Evolutionary conservation across 257 asterid species (phyloP).

Genomic region (Craterostigma plantagineum): DNA sequence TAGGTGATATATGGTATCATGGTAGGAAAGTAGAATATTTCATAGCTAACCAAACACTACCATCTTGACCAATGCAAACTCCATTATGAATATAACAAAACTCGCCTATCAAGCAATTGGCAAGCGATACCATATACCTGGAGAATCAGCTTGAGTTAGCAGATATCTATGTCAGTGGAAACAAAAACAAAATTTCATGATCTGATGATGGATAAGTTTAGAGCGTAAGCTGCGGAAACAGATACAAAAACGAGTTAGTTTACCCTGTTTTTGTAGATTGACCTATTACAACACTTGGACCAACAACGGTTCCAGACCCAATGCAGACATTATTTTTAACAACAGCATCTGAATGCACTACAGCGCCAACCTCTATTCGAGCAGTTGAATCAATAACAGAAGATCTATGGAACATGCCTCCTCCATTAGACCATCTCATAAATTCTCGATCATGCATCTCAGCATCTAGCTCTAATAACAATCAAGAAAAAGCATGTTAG

Average conservation of each 20-base stretch:
- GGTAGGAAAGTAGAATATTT: not conserved
- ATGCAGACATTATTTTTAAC: slow-evolving; percentile 46
- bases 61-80: slow-evolving; percentile 92
- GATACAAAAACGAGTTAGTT: slow-evolving; percentile 4
- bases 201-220: too few species aligned
- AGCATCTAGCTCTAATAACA: slow-evolving; percentile 27
- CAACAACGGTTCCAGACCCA: slow-evolving; percentile 67
- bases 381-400: slow-evolving; percentile 66
- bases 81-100: slow-evolving; percentile 65
- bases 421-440: slow-evolving; percentile 57
- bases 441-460: slow-evolving; percentile 24
- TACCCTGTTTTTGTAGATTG: slow-evolving; percentile 82
- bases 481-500: slow-evolving; percentile 6
- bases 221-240: too few species aligned
- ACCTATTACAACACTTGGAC: slow-evolving; percentile 56
- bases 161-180: not conserved
- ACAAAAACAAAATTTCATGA: not conserved
- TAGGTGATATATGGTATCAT: not conserved
- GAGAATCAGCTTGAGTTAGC: slow-evolving; percentile 8
- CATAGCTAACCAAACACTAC: slow-evolving; percentile 18
- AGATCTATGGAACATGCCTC: slow-evolving; percentile 58
- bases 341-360: slow-evolving; percentile 48
- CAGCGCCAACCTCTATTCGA: slow-evolving; percentile 45
- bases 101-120: slow-evolving; percentile 67
- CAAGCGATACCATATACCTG: slow-evolving; percentile 67